Percentiles rank a stretch among this genome's conserved stretches.
Evolutionary conservation across 768 basidiomycete genomes (phyloP).

Genomic region (Trametes coccinea): DNA sequence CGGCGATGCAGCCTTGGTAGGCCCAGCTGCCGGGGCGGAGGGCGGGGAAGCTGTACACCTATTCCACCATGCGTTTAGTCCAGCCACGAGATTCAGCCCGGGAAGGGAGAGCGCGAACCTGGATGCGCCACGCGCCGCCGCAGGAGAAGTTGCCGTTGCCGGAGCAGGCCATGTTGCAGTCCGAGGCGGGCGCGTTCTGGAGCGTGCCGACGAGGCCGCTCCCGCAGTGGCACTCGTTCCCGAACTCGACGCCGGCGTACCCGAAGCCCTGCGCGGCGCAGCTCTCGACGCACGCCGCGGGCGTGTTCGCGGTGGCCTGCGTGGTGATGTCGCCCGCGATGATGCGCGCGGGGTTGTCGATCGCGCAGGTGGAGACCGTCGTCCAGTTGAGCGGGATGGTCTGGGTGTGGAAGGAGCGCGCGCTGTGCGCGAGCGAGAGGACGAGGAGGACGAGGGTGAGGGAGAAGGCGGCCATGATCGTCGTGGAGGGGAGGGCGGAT

Average conservation of each 20-base stretch:
- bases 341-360: slow-evolving; percentile 23
- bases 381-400: slow-evolving; percentile 22
- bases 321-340: slow-evolving; percentile 21
- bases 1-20: slow-evolving; percentile 8
- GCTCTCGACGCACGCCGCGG: slow-evolving; percentile 16
- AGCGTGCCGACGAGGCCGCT: slow-evolving; percentile 15
- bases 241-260: slow-evolving; percentile 22
- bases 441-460: neutral
- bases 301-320: slow-evolving; percentile 16
- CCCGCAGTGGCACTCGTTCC: slow-evolving; percentile 22
- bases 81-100: neutral
- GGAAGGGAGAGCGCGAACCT: slow-evolving; percentile 5
- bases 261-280: slow-evolving; percentile 18
- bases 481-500: neutral
- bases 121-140: slow-evolving; percentile 24
- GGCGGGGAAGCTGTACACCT: slow-evolving; percentile 12
- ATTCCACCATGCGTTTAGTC: no score
- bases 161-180: slow-evolving; percentile 26
- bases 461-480: neutral
- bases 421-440: neutral
- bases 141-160: slow-evolving; percentile 17
- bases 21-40: slow-evolving; percentile 7
- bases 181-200: slow-evolving; percentile 10
- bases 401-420: neutral
- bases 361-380: slow-evolving; percentile 16